Conservation (phyloP, 495 filamentous ascomycete genomes). For the Polyplosphaeria fusca region DNA sequence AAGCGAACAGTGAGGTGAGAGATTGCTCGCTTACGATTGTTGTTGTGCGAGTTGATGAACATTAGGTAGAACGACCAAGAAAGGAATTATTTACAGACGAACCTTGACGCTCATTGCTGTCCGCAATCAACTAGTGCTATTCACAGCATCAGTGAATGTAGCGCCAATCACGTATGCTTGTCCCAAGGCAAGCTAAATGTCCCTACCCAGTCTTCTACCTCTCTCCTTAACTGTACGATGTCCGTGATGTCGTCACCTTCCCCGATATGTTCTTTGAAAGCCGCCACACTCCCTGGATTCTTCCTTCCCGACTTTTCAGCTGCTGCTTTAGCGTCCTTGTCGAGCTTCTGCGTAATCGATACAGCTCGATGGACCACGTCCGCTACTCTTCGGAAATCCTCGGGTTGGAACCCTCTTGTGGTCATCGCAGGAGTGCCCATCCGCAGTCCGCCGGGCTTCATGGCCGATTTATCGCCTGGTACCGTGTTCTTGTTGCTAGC, state of each 20-base stretch:
- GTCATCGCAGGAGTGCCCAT: slow-evolving; percentile 99
- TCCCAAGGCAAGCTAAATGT: slow-evolving; percentile 88
- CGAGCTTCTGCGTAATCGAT: slow-evolving; percentile 74
- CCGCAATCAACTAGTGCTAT: too few species aligned
- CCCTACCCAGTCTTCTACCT: slow-evolving; percentile 94
- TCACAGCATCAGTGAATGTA: too few species aligned
- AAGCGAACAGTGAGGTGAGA: too few species aligned
- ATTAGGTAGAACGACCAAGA: too few species aligned
- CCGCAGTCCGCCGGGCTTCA: slow-evolving; percentile 91
- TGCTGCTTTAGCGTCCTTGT: slow-evolving; percentile 74
- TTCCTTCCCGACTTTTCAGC: slow-evolving; percentile 75
- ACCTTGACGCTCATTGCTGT: too few species aligned
- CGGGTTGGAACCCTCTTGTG: slow-evolving; percentile 80
- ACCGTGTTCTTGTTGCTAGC: slow-evolving; percentile 99
- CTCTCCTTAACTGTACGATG: slow-evolving; percentile 78
- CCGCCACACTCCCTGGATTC: slow-evolving; percentile 74
- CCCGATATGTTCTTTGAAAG: slow-evolving; percentile 78
- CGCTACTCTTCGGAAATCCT: slow-evolving; percentile 85
- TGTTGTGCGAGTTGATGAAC: too few species aligned
- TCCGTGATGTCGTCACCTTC: slow-evolving; percentile 80
- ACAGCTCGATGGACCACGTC: slow-evolving; percentile 93
- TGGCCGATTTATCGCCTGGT: slow-evolving; percentile 94
- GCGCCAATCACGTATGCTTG: slow-evolving; percentile 20
- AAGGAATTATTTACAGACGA: too few species aligned
- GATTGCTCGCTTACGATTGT: too few species aligned